These are phyloP conservation scores for Trichoderma hamatum DNA, from an alignment of 2,329 filamentous ascomycete genomes.

Conservation along the genomic window DNA sequence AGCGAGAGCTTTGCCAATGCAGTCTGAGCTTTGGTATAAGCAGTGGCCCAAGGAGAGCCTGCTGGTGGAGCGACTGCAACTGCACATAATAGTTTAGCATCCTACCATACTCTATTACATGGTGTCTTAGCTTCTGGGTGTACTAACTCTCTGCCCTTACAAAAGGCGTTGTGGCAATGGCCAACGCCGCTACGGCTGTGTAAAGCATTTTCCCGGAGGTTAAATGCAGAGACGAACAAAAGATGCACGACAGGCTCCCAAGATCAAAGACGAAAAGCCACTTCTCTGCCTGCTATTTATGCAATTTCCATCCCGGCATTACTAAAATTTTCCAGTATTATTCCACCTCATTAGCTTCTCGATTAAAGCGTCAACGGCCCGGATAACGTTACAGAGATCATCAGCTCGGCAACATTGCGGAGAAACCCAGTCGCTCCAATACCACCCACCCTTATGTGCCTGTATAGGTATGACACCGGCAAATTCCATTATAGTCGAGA, in stretches of 20 bases:
- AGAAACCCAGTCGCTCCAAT: conserved; percentile 2
- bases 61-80: background rate
- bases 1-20: conserved; percentile 21
- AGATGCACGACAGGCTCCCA: background rate
- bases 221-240: background rate
- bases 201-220: background rate
- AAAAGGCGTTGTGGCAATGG: conserved; percentile 12
- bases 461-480: background rate
- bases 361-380: background rate
- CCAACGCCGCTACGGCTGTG: conserved; percentile 6
- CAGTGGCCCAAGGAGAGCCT: conserved; percentile 17
- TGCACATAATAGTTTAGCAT: background rate
- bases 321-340: no score
- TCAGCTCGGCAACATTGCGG: conserved; percentile 24
- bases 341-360: background rate
- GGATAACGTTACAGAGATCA: conserved; percentile 13
- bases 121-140: background rate
- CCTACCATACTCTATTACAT: background rate
- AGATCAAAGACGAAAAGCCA: background rate
- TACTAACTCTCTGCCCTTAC: conserved; percentile 15
- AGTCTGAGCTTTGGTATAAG: conserved; percentile 21
- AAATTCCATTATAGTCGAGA: background rate
- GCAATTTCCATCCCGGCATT: background rate
- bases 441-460: background rate
- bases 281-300: background rate